Conservation (phyloP, 1,284 basidiomycete species). For the Apiotrichum sp. region DNA sequence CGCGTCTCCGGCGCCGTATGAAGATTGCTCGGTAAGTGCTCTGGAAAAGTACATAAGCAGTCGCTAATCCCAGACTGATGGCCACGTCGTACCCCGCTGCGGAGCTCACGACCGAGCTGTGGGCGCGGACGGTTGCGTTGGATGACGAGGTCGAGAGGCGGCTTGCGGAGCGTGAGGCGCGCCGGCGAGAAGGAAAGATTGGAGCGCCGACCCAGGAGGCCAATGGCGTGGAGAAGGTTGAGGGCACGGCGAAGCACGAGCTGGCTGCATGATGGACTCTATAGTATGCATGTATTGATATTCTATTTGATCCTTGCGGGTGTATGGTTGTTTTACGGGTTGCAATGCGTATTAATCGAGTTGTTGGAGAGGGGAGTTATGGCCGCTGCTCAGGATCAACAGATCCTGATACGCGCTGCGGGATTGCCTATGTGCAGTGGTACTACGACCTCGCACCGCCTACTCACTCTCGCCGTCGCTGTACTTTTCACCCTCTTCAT, state of each 20-base stretch:
- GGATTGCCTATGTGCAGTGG: no score
- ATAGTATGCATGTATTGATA: no score
- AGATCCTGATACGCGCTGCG: no score
- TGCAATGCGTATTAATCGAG: no score
- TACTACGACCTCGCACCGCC: no score
- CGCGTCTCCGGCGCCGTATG: slow-evolving; percentile 39
- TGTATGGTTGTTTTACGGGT: no score
- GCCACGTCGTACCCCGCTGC: slow-evolving; percentile 31
- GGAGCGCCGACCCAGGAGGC: slow-evolving; percentile 5
- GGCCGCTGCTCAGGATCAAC: no score
- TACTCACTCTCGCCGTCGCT: slow-evolving; percentile 7
- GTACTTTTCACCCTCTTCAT: slow-evolving; percentile 19
- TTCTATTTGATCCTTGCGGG: no score
- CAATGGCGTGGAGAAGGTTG: background rate
- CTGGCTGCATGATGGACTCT: no score
- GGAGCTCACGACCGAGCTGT: slow-evolving; percentile 25
- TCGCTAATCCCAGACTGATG: slow-evolving; percentile 22
- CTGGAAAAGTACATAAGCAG: background rate
- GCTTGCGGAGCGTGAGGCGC: slow-evolving; percentile 9
- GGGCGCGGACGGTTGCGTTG: slow-evolving; percentile 30
- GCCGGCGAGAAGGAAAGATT: slow-evolving; percentile 5
- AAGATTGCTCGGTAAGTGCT: slow-evolving; percentile 31
- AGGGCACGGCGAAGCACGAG: background rate
- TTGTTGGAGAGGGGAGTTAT: no score
- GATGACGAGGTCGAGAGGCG: slow-evolving; percentile 31